Evolutionary conservation across 2,329 filamentous ascomycete species (phyloP).

Genomic region (Fusarium euwallaceae): DNA sequence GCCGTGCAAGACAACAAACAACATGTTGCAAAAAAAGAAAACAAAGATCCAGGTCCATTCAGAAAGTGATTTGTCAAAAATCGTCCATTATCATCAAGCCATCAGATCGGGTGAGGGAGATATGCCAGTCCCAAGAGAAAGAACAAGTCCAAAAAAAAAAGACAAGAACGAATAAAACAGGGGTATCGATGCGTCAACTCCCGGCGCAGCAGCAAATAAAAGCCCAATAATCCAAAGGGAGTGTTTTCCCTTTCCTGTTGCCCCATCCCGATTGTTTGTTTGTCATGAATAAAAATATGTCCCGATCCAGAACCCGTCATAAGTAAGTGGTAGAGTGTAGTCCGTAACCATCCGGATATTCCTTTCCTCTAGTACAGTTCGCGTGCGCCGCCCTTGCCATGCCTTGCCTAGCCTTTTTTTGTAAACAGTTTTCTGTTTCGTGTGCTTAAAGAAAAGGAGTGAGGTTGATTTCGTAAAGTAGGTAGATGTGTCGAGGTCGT

Average conservation of each 20-base stretch:
- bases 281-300: conserved; percentile 29
- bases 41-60: conserved; percentile 15
- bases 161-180: conserved; percentile 43
- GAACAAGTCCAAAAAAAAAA: conserved; percentile 14
- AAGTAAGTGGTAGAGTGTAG: conserved; percentile 20
- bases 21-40: neutral
- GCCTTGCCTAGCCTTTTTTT: conserved; percentile 46
- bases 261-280: conserved; percentile 9
- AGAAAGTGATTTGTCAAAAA: conserved; percentile 27
- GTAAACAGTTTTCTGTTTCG: conserved; percentile 28
- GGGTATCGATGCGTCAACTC: conserved; percentile 50
- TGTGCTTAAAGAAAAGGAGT: conserved; percentile 20
- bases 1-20: neutral
- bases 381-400: conserved; percentile 43
- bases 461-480: conserved; percentile 13
- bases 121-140: conserved; percentile 27
- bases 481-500: conserved; percentile 10
- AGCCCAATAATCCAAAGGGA: conserved; percentile 27
- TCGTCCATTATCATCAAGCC: conserved; percentile 44
- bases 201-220: conserved; percentile 40
- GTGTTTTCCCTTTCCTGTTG: conserved; percentile 18
- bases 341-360: conserved; percentile 20
- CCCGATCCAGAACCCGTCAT: conserved; percentile 28
- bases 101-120: conserved; percentile 28
- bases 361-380: conserved; percentile 44